phyloP scores from a whole-genome alignment of 2,329 filamentous ascomycete genomes.

The Aureobasidium sp. region DNA sequence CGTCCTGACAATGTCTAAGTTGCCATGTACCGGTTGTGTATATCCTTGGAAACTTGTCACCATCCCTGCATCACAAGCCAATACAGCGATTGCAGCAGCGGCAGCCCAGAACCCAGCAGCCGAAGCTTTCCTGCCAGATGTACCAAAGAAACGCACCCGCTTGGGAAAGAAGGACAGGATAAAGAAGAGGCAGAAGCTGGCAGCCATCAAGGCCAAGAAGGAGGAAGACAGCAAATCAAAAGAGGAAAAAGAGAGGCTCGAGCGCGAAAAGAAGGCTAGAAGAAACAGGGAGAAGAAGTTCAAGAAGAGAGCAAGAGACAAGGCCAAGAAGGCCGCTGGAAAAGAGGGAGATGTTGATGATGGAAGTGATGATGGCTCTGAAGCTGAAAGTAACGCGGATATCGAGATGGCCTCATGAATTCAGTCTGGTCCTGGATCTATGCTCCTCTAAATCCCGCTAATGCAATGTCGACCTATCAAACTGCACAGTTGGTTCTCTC shows the following conservation, averaged over 20 bases:
- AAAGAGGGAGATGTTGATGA: not conserved
- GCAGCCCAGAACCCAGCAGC: not conserved
- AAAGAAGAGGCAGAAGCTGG: slow-evolving; percentile 17
- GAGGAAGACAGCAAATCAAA: slow-evolving; percentile 18
- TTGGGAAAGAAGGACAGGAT: slow-evolving; percentile 25
- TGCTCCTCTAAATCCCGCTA: not conserved
- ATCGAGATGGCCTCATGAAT: not conserved
- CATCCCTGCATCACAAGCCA: slow-evolving; percentile 14
- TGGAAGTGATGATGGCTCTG: not conserved
- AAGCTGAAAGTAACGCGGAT: not conserved
- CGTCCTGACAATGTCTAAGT: slow-evolving; percentile 14
- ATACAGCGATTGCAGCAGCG: not conserved
- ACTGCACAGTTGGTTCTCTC: not conserved
- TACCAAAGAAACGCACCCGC: slow-evolving; percentile 18
- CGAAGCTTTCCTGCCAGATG: slow-evolving; percentile 3
- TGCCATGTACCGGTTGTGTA: slow-evolving; percentile 16
- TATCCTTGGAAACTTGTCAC: slow-evolving; percentile 21
- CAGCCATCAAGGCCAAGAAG: slow-evolving; percentile 16
- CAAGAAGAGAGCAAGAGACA: slow-evolving; percentile 26
- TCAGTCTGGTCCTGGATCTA: not conserved
- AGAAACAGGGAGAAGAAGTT: slow-evolving; percentile 28
- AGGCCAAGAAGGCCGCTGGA: slow-evolving; percentile 24
- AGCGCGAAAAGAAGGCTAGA: slow-evolving; percentile 25
- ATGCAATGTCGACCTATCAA: not conserved
- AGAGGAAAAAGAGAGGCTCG: slow-evolving; percentile 21